These are phyloP conservation scores for Saururus chinensis DNA, from an alignment of 164 flowering plant species.

Conservation along the genomic window DNA sequence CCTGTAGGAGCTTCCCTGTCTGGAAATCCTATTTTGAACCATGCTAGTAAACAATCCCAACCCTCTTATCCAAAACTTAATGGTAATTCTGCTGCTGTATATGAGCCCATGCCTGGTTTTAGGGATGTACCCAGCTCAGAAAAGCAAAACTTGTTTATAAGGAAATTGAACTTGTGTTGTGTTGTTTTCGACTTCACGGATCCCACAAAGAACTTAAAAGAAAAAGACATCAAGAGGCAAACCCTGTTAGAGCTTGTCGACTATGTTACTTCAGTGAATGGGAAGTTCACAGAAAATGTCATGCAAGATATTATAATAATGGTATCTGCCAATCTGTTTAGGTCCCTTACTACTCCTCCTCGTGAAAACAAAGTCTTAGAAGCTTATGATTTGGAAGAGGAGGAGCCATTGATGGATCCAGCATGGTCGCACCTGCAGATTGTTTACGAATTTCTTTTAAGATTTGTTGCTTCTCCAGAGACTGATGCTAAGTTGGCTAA, in stretches of 20 bases:
- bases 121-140: slow-evolving; percentile 65
- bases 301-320: slow-evolving; percentile 56
- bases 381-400: slow-evolving; percentile 69
- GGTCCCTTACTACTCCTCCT: slow-evolving; percentile 44
- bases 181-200: slow-evolving; percentile 67
- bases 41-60: slow-evolving; percentile 12
- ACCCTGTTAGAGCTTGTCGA: slow-evolving; percentile 76
- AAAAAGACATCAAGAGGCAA: slow-evolving; percentile 74
- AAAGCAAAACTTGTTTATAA: slow-evolving; percentile 57
- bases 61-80: slow-evolving; percentile 19
- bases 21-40: slow-evolving; percentile 15
- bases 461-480: slow-evolving; percentile 71
- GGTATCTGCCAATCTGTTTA: slow-evolving; percentile 64
- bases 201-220: slow-evolving; percentile 59
- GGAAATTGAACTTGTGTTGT: slow-evolving; percentile 61
- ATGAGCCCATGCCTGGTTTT: slow-evolving; percentile 61
- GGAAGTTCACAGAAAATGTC: slow-evolving; percentile 45
- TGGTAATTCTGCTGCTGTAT: slow-evolving; percentile 20
- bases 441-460: slow-evolving; percentile 62
- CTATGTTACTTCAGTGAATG: slow-evolving; percentile 56
- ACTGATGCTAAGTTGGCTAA: slow-evolving; percentile 75
- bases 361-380: slow-evolving; percentile 48
- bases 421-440: slow-evolving; percentile 88
- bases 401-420: slow-evolving; percentile 76
- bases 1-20: slow-evolving; percentile 14